Conservation (phyloP, 257 asterid species). For the Salvia miltiorrhiza region DNA sequence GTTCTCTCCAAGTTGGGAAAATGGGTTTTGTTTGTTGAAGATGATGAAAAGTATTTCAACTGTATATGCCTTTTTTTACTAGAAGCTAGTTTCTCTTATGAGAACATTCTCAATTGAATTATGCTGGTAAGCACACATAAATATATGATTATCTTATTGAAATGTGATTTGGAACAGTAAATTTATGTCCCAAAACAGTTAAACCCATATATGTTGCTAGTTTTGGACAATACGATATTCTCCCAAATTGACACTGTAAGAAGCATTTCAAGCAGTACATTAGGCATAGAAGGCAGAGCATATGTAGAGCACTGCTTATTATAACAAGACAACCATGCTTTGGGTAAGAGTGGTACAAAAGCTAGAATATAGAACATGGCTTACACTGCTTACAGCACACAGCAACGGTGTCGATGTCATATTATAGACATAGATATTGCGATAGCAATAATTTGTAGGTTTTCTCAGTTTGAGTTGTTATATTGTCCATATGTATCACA, state of each 20-base stretch:
- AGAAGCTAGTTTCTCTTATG: not conserved
- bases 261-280: not conserved
- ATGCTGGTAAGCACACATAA: not conserved
- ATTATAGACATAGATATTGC: not conserved
- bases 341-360: not conserved
- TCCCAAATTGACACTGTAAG: not conserved
- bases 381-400: constrained; percentile 6
- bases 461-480: not conserved
- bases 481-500: not conserved
- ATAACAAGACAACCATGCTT: not conserved
- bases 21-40: not conserved
- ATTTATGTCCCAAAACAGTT: not conserved
- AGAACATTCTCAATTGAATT: not conserved
- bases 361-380: not conserved
- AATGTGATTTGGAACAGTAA: not conserved
- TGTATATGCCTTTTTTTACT: not conserved
- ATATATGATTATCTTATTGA: not conserved
- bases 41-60: no score
- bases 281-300: not conserved
- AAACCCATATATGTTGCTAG: not conserved
- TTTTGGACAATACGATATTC: not conserved
- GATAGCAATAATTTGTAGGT: not conserved
- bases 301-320: not conserved
- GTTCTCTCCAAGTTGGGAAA: not conserved
- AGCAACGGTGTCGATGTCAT: not conserved